phyloP scores from a whole-genome alignment of 768 basidiomycete species.

The Neoboletus subvelutipes region DNA sequence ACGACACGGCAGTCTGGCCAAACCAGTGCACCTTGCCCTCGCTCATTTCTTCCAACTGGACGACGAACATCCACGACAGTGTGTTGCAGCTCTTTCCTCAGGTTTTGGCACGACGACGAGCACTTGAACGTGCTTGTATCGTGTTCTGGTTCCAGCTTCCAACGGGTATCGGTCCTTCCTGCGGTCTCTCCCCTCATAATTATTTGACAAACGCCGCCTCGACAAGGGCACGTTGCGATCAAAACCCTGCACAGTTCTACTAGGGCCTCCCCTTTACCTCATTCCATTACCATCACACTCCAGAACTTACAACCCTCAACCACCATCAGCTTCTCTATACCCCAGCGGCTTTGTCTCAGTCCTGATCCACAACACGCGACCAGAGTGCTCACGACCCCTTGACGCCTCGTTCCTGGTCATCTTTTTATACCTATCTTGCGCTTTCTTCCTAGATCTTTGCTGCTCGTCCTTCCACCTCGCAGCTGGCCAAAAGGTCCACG shows the following conservation, averaged over 20 bases:
- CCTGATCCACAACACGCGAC: conserved; percentile 40
- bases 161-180: conserved; percentile 23
- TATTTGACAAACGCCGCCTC: conserved; percentile 51
- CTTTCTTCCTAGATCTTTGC: conserved; percentile 39
- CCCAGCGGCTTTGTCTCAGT: conserved; percentile 28
- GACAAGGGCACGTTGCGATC: conserved; percentile 77
- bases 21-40: conserved; percentile 31
- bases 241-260: conserved; percentile 54
- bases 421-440: conserved; percentile 59
- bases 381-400: conserved; percentile 55
- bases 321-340: conserved; percentile 32
- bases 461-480: conserved; percentile 36
- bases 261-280: conserved; percentile 60
- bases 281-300: conserved; percentile 41
- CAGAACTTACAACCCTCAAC: conserved; percentile 37
- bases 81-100: conserved; percentile 7
- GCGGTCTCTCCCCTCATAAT: conserved; percentile 27
- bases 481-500: conserved; percentile 38
- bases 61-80: conserved; percentile 21
- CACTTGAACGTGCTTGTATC: conserved; percentile 21
- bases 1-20: conserved; percentile 33
- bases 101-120: conserved; percentile 13
- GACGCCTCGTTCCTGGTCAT: conserved; percentile 42
- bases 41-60: conserved; percentile 17
- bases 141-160: conserved; percentile 21